phyloP scores from a whole-genome alignment of 495 filamentous ascomycete genomes.

The Extremus antarcticus region DNA sequence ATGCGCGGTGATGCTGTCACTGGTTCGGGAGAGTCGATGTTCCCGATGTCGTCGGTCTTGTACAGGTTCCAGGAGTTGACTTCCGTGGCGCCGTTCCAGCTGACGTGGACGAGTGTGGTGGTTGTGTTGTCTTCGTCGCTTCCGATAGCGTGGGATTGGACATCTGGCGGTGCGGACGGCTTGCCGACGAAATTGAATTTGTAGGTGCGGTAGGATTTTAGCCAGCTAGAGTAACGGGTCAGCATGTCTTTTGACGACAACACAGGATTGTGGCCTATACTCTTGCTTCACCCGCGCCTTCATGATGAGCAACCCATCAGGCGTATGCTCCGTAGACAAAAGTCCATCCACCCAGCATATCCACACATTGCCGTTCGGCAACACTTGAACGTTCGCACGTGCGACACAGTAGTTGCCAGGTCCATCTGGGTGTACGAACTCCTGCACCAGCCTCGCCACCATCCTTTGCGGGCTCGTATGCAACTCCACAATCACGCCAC shows the following conservation, averaged over 20 bases:
- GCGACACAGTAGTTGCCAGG: slow-evolving; percentile 13
- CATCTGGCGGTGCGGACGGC: slow-evolving; percentile 5
- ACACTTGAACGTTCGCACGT: slow-evolving; percentile 14
- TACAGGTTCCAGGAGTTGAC: slow-evolving; percentile 16
- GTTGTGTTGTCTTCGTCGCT: slow-evolving; percentile 4
- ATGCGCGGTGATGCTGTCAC: neutral
- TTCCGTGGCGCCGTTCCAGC: slow-evolving; percentile 24
- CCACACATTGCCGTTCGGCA: slow-evolving; percentile 13
- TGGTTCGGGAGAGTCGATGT: neutral
- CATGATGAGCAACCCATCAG: slow-evolving; percentile 10
- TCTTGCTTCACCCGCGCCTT: neutral
- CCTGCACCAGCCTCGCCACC: neutral
- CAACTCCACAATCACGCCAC: slow-evolving; percentile 6
- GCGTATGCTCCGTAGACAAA: slow-evolving; percentile 5
- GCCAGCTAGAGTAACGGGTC: neutral
- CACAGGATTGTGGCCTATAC: no score
- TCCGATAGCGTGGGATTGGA: neutral
- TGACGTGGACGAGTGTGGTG: slow-evolving; percentile 12
- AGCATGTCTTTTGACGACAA: neutral
- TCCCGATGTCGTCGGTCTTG: neutral
- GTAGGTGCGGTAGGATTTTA: slow-evolving; percentile 16
- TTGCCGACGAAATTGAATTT: slow-evolving; percentile 16
- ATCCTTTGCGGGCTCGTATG: neutral
- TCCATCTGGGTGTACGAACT: slow-evolving; percentile 7
- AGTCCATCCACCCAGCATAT: slow-evolving; percentile 23